Percentiles rank a stretch among this genome's conserved stretches.
These are phyloP conservation scores for Cordyceps javanica DNA, from an alignment of 2,329 filamentous ascomycete species.

Conservation along the genomic window DNA sequence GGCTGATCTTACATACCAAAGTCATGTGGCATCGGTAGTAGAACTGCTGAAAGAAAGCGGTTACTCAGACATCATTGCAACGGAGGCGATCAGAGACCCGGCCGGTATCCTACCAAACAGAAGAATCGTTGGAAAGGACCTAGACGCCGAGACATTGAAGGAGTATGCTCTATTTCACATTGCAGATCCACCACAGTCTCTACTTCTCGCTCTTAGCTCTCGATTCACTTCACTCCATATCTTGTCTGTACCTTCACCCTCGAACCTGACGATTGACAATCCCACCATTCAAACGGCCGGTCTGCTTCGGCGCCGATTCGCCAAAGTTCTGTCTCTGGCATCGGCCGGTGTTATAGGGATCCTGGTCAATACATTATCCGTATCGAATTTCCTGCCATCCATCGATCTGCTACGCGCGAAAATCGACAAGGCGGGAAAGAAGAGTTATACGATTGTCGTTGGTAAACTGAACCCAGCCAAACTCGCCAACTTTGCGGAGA, in stretches of 20 bases:
- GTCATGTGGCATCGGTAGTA: slow-evolving; percentile 60
- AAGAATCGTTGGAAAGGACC: slow-evolving; percentile 45
- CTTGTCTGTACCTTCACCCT: slow-evolving; percentile 57
- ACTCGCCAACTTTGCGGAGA: slow-evolving; percentile 90
- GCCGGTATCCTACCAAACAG: slow-evolving; percentile 80
- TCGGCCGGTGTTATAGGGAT: slow-evolving; percentile 86
- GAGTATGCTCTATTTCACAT: slow-evolving; percentile 80
- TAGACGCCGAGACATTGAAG: slow-evolving; percentile 42
- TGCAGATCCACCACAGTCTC: slow-evolving; percentile 69
- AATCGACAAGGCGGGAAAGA: slow-evolving; percentile 80
- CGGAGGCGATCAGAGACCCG: slow-evolving; percentile 70
- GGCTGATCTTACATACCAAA: slow-evolving; percentile 82
- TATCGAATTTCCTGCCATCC: slow-evolving; percentile 81
- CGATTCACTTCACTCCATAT: slow-evolving; percentile 75
- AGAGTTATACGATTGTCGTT: slow-evolving; percentile 92
- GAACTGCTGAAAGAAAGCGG: slow-evolving; percentile 51
- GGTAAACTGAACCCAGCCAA: slow-evolving; percentile 95
- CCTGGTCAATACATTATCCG: slow-evolving; percentile 88
- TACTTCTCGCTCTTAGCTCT: slow-evolving; percentile 81
- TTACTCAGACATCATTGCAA: slow-evolving; percentile 65
- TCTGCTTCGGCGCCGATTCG: slow-evolving; percentile 78
- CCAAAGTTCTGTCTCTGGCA: slow-evolving; percentile 71
- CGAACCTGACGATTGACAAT: slow-evolving; percentile 43
- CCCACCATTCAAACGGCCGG: slow-evolving; percentile 40
- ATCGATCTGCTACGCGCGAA: slow-evolving; percentile 65